A percentile compares a stretch with the other conserved stretches of the same genome.
Conservation (phyloP, 345 rosid species). For the Adansonia digitata region DNA sequence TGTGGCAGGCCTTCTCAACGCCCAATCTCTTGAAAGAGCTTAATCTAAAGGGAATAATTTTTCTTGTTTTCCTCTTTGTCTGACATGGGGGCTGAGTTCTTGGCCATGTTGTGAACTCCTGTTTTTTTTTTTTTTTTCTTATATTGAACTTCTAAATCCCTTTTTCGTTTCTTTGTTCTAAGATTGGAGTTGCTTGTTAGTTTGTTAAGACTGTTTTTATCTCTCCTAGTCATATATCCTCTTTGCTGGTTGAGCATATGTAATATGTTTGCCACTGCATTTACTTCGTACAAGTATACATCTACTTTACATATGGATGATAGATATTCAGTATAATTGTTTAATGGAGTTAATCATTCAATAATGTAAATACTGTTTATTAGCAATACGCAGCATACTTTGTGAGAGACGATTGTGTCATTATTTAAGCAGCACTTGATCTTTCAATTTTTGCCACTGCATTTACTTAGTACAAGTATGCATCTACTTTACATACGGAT, state of each 20-base stretch:
- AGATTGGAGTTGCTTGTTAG: background rate
- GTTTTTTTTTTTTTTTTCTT: background rate
- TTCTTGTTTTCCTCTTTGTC: background rate
- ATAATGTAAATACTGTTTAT: background rate
- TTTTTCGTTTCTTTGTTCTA: background rate
- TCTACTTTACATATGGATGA: background rate
- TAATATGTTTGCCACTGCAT: background rate
- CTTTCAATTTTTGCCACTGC: background rate
- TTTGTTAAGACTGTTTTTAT: background rate
- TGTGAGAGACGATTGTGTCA: background rate
- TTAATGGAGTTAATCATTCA: background rate
- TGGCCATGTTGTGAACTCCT: background rate
- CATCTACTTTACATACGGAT: background rate
- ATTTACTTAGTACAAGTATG: background rate
- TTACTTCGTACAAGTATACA: background rate
- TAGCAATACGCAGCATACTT: background rate
- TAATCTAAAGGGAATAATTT: conserved; percentile 58
- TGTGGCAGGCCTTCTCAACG: conserved; percentile 48
- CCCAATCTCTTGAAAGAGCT: conserved; percentile 69
- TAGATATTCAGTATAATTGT: background rate
- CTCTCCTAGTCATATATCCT: background rate
- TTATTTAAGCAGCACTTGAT: background rate
- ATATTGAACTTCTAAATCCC: background rate
- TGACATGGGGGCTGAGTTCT: background rate
- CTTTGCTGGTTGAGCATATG: background rate